Conservation (phyloP, 495 filamentous ascomycete species). For the Daldinia concentrica region DNA sequence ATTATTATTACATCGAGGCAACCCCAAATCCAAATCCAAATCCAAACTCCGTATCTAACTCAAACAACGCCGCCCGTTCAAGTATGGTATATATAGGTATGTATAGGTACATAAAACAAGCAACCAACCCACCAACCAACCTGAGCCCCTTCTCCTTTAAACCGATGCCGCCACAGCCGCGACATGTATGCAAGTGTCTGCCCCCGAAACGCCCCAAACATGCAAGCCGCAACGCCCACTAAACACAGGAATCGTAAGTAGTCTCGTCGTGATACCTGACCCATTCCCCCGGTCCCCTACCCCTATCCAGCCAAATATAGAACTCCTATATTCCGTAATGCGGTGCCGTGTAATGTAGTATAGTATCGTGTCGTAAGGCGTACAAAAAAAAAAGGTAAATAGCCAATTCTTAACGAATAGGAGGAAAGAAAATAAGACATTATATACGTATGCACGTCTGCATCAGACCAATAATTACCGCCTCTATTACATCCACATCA, state of each 20-base stretch:
- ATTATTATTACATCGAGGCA: neutral
- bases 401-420: neutral
- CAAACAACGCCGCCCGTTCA: conserved; percentile 14
- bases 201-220: too few relatives aligned
- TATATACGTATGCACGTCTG: neutral
- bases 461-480: neutral
- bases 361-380: neutral
- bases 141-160: neutral
- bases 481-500: conserved; percentile 56
- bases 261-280: too few relatives aligned
- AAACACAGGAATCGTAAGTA: too few relatives aligned
- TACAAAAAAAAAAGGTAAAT: neutral
- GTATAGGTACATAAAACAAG: neutral
- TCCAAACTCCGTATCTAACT: neutral
- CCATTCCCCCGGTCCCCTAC: too few relatives aligned
- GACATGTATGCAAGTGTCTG: neutral
- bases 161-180: neutral
- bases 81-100: conserved; percentile 20
- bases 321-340: too few relatives aligned
- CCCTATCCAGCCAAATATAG: too few relatives aligned
- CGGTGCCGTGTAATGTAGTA: neutral
- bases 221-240: too few relatives aligned
- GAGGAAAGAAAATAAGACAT: conserved; percentile 2
- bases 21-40: conserved; percentile 1
- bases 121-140: neutral